A percentile compares a stretch with the other conserved stretches of the same genome.
Evolutionary conservation across 2,329 filamentous ascomycete genomes (phyloP).

Genomic region (Onygena corvina): DNA sequence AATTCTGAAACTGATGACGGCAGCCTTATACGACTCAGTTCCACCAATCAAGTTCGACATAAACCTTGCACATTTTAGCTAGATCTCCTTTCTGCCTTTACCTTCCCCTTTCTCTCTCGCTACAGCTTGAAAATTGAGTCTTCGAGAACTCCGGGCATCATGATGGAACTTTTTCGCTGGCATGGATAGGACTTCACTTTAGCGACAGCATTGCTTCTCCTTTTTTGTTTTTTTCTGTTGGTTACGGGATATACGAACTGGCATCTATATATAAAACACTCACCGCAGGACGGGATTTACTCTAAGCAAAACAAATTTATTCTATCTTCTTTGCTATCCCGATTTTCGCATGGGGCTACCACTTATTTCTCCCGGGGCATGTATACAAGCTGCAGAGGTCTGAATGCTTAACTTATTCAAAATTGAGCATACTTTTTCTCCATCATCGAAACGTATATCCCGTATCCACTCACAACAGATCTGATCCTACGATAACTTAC

Average conservation of each 20-base stretch:
- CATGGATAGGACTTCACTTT: constrained; percentile 4
- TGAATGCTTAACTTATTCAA: background rate
- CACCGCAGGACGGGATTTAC: background rate
- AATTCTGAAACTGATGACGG: background rate
- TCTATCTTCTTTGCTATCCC: background rate
- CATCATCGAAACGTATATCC: background rate
- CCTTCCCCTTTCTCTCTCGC: background rate
- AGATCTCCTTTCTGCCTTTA: background rate
- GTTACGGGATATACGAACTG: constrained; percentile 2
- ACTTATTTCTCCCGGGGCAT: background rate
- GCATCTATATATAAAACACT: background rate
- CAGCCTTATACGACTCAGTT: background rate
- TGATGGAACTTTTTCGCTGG: background rate
- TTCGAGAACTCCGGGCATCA: background rate
- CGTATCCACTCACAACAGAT: background rate
- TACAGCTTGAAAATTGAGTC: background rate
- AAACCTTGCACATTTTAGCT: background rate
- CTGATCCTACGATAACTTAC: background rate
- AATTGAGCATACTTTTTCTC: too few relatives aligned
- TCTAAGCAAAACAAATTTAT: background rate
- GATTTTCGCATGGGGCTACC: background rate
- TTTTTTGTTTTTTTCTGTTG: background rate
- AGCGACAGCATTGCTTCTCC: constrained; percentile 1
- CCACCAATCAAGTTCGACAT: background rate
- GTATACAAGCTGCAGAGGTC: too few relatives aligned